These are phyloP conservation scores for Polytolypa hystricis DNA, from an alignment of 2,329 filamentous ascomycete genomes.

Conservation along the genomic window DNA sequence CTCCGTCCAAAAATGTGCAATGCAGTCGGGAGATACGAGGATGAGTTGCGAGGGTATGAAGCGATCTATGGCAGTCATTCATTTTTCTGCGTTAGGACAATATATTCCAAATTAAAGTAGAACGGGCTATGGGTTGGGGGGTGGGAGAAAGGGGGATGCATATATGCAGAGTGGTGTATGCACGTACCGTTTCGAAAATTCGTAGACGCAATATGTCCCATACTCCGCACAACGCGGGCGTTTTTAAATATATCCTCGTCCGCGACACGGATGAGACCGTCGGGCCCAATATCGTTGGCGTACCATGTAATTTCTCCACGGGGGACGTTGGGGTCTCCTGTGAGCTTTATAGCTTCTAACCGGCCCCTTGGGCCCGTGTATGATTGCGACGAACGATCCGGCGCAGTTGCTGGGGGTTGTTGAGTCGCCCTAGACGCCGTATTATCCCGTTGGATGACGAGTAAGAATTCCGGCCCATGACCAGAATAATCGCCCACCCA, in stretches of 20 bases:
- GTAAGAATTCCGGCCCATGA: slow-evolving; percentile 80
- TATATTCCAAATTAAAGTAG: too few species aligned
- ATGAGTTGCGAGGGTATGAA: slow-evolving; percentile 69
- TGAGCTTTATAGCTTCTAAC: slow-evolving; percentile 79
- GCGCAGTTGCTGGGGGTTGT: not conserved
- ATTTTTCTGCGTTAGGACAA: not conserved
- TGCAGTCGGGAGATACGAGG: slow-evolving; percentile 60
- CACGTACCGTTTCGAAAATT: slow-evolving; percentile 61
- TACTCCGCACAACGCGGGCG: slow-evolving; percentile 59
- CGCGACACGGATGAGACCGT: slow-evolving; percentile 53
- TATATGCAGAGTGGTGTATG: too few species aligned
- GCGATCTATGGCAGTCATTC: slow-evolving; percentile 43
- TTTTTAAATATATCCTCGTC: slow-evolving; percentile 61
- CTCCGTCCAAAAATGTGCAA: slow-evolving; percentile 75
- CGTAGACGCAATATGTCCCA: slow-evolving; percentile 64
- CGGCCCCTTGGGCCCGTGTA: slow-evolving; percentile 36
- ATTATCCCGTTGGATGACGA: slow-evolving; percentile 62
- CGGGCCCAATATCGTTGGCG: slow-evolving; percentile 60
- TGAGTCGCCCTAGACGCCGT: not conserved
- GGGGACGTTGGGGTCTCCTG: slow-evolving; percentile 81
- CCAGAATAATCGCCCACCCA: slow-evolving; percentile 85
- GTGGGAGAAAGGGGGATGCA: not conserved
- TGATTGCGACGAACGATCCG: slow-evolving; percentile 1
- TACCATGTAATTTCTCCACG: slow-evolving; percentile 76
- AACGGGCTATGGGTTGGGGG: too few species aligned